A percentile compares a stretch with the other conserved stretches of the same genome.
These are phyloP conservation scores for Tylopilus plumbeoviolaceoides DNA, from an alignment of 768 basidiomycete species.

Conservation along the genomic window DNA sequence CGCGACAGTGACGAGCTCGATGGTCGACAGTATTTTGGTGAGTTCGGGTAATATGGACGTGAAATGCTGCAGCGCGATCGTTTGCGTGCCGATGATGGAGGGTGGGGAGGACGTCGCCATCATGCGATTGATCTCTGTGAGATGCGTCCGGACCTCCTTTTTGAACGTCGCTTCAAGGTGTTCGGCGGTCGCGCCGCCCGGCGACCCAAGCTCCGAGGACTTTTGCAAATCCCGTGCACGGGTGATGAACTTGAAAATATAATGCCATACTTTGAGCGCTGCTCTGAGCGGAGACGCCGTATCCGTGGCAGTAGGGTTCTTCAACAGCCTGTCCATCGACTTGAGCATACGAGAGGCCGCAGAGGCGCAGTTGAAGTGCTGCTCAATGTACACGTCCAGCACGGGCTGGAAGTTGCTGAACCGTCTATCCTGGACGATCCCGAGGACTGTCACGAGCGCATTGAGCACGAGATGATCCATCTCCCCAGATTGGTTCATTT, in stretches of 20 bases:
- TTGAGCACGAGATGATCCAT: conserved; percentile 88
- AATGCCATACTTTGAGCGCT: conserved; percentile 94
- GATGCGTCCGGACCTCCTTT: conserved; percentile 71
- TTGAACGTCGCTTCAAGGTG: conserved; percentile 85
- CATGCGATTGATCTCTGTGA: conserved; percentile 80
- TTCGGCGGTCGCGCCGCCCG: conserved; percentile 77
- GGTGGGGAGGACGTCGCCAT: conserved; percentile 77
- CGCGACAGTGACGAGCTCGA: conserved; percentile 83
- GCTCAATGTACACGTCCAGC: conserved; percentile 88
- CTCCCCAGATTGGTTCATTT: conserved; percentile 67
- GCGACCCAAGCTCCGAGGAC: conserved; percentile 71
- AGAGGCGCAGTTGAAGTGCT: conserved; percentile 77
- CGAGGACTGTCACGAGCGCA: conserved; percentile 85
- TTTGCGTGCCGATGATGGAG: conserved; percentile 94
- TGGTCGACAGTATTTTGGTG: conserved; percentile 69
- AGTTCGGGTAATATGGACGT: conserved; percentile 88
- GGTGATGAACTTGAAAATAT: conserved; percentile 92
- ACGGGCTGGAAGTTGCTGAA: conserved; percentile 96
- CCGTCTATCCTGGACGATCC: conserved; percentile 88
- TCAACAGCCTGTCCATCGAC: conserved; percentile 81
- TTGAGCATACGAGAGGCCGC: conserved; percentile 83
- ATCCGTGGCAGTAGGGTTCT: conserved; percentile 65
- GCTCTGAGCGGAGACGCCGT: conserved; percentile 77
- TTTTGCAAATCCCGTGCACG: conserved; percentile 88
- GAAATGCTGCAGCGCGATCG: conserved; percentile 90